These are phyloP conservation scores for Apophysomyces ossiformis DNA, from an alignment of 371 early-diverging fungal species.

Conservation along the genomic window DNA sequence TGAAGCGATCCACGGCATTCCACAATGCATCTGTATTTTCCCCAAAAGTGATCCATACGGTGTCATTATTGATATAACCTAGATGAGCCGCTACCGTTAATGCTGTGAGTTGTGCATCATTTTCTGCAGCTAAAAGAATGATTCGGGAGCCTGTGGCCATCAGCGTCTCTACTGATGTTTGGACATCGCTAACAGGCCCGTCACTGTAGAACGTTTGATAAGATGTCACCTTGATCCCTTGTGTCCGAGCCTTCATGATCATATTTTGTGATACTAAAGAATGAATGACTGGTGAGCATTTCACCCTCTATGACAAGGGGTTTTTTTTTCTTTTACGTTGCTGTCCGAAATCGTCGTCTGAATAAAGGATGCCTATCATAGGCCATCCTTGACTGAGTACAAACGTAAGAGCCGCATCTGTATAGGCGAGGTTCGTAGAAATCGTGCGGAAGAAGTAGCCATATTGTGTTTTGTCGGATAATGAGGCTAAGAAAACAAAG, in stretches of 20 bases:
- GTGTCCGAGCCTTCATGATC: conserved; percentile 40
- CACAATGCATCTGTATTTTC: conserved; percentile 21
- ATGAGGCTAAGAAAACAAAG: conserved; percentile 40
- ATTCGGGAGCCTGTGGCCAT: conserved; percentile 50
- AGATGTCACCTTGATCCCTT: conserved; percentile 47
- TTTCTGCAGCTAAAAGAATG: conserved; percentile 55
- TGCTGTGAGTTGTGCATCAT: conserved; percentile 41
- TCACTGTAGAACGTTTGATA: conserved; percentile 53
- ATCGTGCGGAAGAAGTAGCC: conserved; percentile 62
- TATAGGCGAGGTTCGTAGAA: conserved; percentile 57
- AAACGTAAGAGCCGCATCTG: conserved; percentile 58
- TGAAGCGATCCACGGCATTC: conserved; percentile 29
- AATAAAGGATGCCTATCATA: conserved; percentile 53
- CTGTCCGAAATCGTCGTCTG: conserved; percentile 57
- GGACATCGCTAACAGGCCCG: conserved; percentile 51
- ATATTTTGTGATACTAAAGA: conserved; percentile 55
- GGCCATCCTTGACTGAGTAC: conserved; percentile 61
- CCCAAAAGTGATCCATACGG: conserved; percentile 47
- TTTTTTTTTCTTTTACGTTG: conserved; percentile 37
- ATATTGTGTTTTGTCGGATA: conserved; percentile 62
- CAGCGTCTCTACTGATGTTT: conserved; percentile 41
- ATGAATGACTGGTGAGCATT: no score
- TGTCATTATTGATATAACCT: conserved; percentile 45
- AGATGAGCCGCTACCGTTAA: conserved; percentile 43
- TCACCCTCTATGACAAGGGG: no score